Evolutionary conservation across 805 yeast genomes (phyloP), one percentile per base, ranked within the genome.

Genomic region (Saccharomycopsis microspora): DNA sequence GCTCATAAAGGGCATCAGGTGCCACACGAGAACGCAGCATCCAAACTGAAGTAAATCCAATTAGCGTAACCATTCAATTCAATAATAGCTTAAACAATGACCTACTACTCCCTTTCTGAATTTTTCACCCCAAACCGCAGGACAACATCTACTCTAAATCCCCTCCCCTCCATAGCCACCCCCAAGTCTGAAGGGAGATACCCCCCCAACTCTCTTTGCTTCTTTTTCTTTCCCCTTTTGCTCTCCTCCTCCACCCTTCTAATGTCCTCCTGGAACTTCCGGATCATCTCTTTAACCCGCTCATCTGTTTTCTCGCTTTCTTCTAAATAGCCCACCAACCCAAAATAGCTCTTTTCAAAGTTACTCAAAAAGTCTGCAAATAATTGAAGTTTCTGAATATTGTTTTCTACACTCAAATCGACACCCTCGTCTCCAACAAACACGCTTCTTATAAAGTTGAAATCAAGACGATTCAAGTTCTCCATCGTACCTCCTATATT

Each of bases 301-400:
- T 8, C 10, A 43, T 51, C 46, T 19, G 38, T 41, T 5, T 32
- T 33, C 10, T 19, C 35, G 8, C 41, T 48, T 29, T 43, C 31
- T 32, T 46, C 44, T 36, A 51, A 40, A 37, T 48, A 42, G 5
- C 48, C 35, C 31, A 51, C 43, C 19, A 49, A 41, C n/a, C 34
- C 11, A 34, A 43, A 49, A 40, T 51, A 51, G 28, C 39, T 46
- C n/a, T 8, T 39, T 33, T 51, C 51, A 41, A 51, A 51, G 32
- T 39, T 40, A 11, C 38, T 34, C 29, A 51, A 41, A 41, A 51
- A 49, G 9, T 44, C 44, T 5, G 49, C 36, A 29, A 44, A 40
- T 27, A 43, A 38, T 28, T n/a, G 6, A 5, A 49, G 37, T 5
- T 33, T 29, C 7, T 40, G 32, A 9, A 48, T 31, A 34, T 49